Conservation (phyloP, 2,329 filamentous ascomycete species). For the Corniculantispora saksenae region DNA sequence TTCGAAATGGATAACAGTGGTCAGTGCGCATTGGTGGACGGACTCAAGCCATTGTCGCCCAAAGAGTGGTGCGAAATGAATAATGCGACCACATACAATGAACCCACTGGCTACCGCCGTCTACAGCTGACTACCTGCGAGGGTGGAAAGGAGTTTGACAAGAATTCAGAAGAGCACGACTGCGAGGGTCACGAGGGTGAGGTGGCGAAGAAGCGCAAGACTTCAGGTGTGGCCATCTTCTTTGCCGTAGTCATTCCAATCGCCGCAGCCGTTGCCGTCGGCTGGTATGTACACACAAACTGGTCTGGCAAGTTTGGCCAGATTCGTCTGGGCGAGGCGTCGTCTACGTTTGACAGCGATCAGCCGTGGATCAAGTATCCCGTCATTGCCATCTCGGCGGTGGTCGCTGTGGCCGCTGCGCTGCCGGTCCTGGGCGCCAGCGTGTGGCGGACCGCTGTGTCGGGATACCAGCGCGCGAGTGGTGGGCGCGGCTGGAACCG, state of each 20-base stretch:
- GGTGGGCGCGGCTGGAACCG: conserved; percentile 56
- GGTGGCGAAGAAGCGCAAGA: conserved; percentile 69
- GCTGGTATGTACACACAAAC: conserved; percentile 82
- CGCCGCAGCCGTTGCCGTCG: conserved; percentile 66
- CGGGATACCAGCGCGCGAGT: conserved; percentile 50
- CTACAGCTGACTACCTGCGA: conserved; percentile 87
- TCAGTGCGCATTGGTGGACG: conserved; percentile 74
- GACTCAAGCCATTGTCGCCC: conserved; percentile 61
- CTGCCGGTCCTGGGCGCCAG: conserved; percentile 72
- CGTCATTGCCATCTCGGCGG: conserved; percentile 68
- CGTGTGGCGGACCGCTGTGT: conserved; percentile 67
- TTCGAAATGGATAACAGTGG: conserved; percentile 78
- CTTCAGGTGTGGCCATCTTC: conserved; percentile 75
- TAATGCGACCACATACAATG: conserved; percentile 74
- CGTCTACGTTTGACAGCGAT: conserved; percentile 62
- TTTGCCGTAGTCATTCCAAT: conserved; percentile 81
- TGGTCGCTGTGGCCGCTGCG: conserved; percentile 59
- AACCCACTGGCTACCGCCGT: conserved; percentile 83
- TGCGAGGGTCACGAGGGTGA: conserved; percentile 84
- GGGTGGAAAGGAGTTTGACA: conserved; percentile 75
- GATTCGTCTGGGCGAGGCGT: conserved; percentile 79
- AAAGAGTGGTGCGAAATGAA: conserved; percentile 58
- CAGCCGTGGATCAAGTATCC: conserved; percentile 80
- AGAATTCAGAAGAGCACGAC: conserved; percentile 51
- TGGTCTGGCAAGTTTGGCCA: conserved; percentile 91